A percentile compares a stretch with the other conserved stretches of the same genome.
Conservation (phyloP, 108 stramenopile species). For the Pseudonitzschia multiseries region DNA sequence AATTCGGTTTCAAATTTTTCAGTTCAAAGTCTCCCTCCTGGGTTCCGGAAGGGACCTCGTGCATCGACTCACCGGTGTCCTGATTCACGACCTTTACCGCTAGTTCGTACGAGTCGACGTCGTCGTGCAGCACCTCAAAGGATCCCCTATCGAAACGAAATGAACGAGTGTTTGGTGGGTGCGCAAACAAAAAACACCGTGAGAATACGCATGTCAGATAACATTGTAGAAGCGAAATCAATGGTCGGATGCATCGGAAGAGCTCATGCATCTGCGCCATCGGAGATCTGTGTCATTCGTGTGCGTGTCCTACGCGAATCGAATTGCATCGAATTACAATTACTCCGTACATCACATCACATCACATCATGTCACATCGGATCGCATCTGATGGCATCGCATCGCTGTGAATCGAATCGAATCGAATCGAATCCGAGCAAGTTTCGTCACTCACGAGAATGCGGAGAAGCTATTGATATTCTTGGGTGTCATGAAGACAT, state of each 20-base stretch:
- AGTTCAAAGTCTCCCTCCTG: slow-evolving; percentile 60
- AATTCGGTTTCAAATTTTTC: slow-evolving; percentile 20
- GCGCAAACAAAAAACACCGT: not conserved
- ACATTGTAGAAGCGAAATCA: too few relatives aligned
- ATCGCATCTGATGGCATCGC: not conserved
- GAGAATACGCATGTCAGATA: not conserved
- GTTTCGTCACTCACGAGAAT: slow-evolving; percentile 12
- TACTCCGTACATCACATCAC: too few relatives aligned
- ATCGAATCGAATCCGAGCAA: not conserved
- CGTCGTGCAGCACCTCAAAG: slow-evolving; percentile 46
- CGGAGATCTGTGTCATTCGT: too few relatives aligned
- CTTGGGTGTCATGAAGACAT: slow-evolving; percentile 19
- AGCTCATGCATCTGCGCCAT: too few relatives aligned
- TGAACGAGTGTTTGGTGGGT: not conserved
- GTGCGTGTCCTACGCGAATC: not conserved
- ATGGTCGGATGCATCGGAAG: too few relatives aligned
- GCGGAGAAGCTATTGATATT: not conserved
- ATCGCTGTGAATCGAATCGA: not conserved
- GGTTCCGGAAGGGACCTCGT: slow-evolving; percentile 47
- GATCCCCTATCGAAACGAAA: slow-evolving; percentile 32
- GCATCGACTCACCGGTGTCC: slow-evolving; percentile 31
- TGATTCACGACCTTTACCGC: slow-evolving; percentile 18
- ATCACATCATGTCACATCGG: too few relatives aligned
- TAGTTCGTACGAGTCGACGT: slow-evolving; percentile 34
- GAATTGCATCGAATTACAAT: not conserved